These are phyloP conservation scores for Corinectria fuckeliana DNA, from an alignment of 2,329 filamentous ascomycete genomes.

Conservation along the genomic window DNA sequence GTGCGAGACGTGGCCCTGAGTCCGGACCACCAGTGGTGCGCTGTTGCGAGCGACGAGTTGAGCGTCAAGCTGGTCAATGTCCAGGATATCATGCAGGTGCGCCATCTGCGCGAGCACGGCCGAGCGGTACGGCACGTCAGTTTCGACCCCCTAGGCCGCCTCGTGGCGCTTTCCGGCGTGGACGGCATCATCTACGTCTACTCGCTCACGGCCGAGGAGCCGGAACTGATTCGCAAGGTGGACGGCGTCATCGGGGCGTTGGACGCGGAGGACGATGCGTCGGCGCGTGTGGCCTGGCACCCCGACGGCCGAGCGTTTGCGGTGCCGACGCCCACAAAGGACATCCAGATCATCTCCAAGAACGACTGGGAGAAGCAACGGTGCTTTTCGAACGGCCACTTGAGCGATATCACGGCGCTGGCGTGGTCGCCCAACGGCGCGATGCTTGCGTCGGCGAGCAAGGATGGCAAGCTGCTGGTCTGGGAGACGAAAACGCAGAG, in stretches of 20 bases:
- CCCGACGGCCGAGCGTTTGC: slow-evolving; percentile 93
- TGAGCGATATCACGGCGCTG: slow-evolving; percentile 82
- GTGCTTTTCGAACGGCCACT: slow-evolving; percentile 79
- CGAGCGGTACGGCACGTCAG: slow-evolving; percentile 91
- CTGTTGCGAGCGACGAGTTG: slow-evolving; percentile 95
- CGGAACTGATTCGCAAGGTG: slow-evolving; percentile 81
- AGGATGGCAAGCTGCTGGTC: slow-evolving; percentile 73
- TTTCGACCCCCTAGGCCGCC: slow-evolving; percentile 81
- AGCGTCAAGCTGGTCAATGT: slow-evolving; percentile 89
- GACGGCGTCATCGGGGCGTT: slow-evolving; percentile 83
- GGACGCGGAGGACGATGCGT: slow-evolving; percentile 76
- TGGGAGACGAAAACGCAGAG: slow-evolving; percentile 93
- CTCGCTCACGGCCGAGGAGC: slow-evolving; percentile 77
- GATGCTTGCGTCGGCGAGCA: slow-evolving; percentile 74
- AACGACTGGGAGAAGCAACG: slow-evolving; percentile 89
- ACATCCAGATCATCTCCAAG: slow-evolving; percentile 87
- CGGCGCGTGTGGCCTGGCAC: slow-evolving; percentile 83
- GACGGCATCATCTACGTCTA: slow-evolving; percentile 93
- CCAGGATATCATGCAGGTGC: slow-evolving; percentile 76
- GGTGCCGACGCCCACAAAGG: slow-evolving; percentile 78
- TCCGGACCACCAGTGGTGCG: slow-evolving; percentile 83
- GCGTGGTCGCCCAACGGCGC: slow-evolving; percentile 96
- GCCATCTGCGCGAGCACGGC: slow-evolving; percentile 81
- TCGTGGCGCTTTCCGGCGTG: slow-evolving; percentile 81
- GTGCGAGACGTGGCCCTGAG: slow-evolving; percentile 87